Percentiles rank a stretch among this genome's conserved stretches.
Evolutionary conservation across 2,329 filamentous ascomycete genomes (phyloP).

Genomic region (Pseudovirgaria hyperparasitica): DNA sequence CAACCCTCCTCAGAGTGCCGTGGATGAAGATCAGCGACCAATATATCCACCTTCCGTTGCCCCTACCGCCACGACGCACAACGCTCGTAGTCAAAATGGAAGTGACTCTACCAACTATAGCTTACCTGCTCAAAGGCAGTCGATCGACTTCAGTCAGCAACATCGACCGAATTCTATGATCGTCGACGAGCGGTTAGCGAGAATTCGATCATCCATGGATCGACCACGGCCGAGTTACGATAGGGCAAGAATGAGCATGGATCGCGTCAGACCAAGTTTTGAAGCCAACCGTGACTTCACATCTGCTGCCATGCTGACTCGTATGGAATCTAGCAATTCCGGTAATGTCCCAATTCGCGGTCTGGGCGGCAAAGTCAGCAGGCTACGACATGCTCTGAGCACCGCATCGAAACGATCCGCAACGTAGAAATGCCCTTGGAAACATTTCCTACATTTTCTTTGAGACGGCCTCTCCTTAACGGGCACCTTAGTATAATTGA

Average conservation of each 20-base stretch:
- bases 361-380: too few relatives aligned
- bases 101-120: conserved; percentile 93
- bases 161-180: conserved; percentile 43
- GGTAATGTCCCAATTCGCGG: too few relatives aligned
- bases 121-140: conserved; percentile 20
- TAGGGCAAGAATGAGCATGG: conserved; percentile 74
- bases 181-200: background rate
- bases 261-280: conserved; percentile 69
- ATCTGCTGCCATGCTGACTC: conserved; percentile 69
- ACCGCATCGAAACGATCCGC: too few relatives aligned
- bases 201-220: conserved; percentile 18
- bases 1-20: conserved; percentile 37
- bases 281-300: conserved; percentile 87
- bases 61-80: conserved; percentile 54
- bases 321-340: conserved; percentile 57
- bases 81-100: conserved; percentile 72
- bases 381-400: too few relatives aligned
- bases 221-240: conserved; percentile 71
- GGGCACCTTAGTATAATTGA: too few relatives aligned
- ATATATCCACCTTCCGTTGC: conserved; percentile 90
- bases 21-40: conserved; percentile 75
- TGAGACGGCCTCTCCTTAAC: too few relatives aligned
- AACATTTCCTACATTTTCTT: too few relatives aligned
- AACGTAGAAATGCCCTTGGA: too few relatives aligned
- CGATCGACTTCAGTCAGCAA: conserved; percentile 20